Base-by-base conservation (phyloP, 169 alveolate species). In the Pseudocohnilembus persalinus region DNA sequence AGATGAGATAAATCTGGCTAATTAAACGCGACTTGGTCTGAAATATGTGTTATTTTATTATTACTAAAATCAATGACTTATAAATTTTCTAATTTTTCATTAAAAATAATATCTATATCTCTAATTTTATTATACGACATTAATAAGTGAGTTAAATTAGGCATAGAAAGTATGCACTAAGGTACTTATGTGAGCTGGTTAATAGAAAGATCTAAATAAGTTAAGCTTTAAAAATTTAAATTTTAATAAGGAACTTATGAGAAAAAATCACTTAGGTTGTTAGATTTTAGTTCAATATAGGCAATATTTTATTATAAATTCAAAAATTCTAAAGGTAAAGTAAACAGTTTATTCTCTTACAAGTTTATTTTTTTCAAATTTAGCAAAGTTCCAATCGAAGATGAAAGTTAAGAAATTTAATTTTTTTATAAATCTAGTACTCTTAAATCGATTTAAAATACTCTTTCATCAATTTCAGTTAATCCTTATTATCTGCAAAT, bases 51-150 rank as follows among this genome's bases (percentile, higher is more conserved):
- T 1, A 92, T 31, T 34, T 87, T 82, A 64, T 92, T 92, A 77
- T 90, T 90, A 27, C 93, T 84, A 28, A 92, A 31, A 79, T 92
- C 96, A 25, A 92, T 49, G 0, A 88, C 92, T 77, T 89, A 88
- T 27, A 92, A 29, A 27, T 81, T 32, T 0, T 65, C 83, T 68
- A 82, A 83, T 34, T 88, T 77, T 26, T 89, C 80, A 68, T 87
- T 31, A 31, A 79, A 83, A 32, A 92, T 76, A 32, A 33, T 87
- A 31, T 85, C 81, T 1, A 92, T 82, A 31, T 77, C 83, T 20
- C 81, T 68, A 26, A 92, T 77, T 73, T 75, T 73, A 77, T 92
- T 92, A 83, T 90, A 84, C 4, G 89, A 83, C 27, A 92, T 20
- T 31, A 83, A 85, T 26, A 92, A 84, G 32, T 84, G 73, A 31